These are phyloP conservation scores for Ceratocystis colombiana DNA, from an alignment of 2,329 filamentous ascomycete species.

Conservation along the genomic window DNA sequence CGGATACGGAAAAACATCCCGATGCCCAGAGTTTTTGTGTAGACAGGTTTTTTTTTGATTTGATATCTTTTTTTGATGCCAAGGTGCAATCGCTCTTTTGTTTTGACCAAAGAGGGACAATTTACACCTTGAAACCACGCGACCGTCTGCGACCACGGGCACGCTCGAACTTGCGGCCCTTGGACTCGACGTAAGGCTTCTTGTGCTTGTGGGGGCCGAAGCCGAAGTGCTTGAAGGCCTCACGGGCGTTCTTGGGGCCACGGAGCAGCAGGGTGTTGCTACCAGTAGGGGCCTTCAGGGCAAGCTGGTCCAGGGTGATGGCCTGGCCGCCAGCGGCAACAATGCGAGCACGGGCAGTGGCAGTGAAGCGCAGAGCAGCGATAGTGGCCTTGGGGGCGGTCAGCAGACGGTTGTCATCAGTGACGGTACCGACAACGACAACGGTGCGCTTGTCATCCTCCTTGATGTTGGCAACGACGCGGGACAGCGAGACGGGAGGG, in stretches of 20 bases:
- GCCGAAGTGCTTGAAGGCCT: conserved; percentile 99
- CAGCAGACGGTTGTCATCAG: conserved; percentile 92
- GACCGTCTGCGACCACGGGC: conserved; percentile 98
- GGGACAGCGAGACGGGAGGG: conserved; percentile 85
- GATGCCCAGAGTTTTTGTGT: conserved; percentile 5
- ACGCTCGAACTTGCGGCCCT: conserved; percentile 99
- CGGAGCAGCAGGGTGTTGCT: conserved; percentile 95
- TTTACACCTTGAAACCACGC: conserved; percentile 99
- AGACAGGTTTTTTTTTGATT: conserved; percentile 22
- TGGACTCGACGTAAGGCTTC: conserved; percentile 96
- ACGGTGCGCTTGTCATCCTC: conserved; percentile 70
- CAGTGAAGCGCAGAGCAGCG: conserved; percentile 92
- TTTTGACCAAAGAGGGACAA: conserved; percentile 17
- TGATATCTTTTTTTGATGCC: conserved; percentile 21
- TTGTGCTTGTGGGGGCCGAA: conserved; percentile 97
- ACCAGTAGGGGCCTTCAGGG: conserved; percentile 86
- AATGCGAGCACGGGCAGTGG: conserved; percentile 89
- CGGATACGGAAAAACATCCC: conserved; percentile 9
- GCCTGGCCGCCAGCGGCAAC: conserved; percentile 86
- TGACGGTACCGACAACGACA: conserved; percentile 89
- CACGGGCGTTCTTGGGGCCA: conserved; percentile 94
- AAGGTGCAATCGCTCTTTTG: conserved; percentile 16
- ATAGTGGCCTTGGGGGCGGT: conserved; percentile 85
- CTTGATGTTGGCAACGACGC: conserved; percentile 65
- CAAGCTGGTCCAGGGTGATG: conserved; percentile 94